These are phyloP conservation scores for Hymenoscyphus infarciens DNA, from an alignment of 2,329 filamentous ascomycete genomes.

Conservation along the genomic window DNA sequence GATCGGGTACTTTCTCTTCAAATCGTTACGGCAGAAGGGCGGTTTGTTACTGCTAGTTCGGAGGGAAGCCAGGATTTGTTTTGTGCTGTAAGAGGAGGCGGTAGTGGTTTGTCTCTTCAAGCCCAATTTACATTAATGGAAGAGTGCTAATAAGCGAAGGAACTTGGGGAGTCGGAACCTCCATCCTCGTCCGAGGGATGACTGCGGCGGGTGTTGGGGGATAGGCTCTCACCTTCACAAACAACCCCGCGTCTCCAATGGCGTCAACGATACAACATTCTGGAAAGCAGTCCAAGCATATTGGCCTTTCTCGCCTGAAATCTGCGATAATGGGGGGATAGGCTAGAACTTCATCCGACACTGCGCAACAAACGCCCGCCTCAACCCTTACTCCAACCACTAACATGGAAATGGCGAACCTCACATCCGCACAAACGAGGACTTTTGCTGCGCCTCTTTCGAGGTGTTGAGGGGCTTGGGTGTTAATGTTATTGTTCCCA, in stretches of 20 bases:
- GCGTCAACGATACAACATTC: conserved; percentile 34
- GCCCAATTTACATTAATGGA: neutral
- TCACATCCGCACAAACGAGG: neutral
- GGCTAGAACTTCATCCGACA: conserved; percentile 27
- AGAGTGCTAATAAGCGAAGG: conserved; percentile 30
- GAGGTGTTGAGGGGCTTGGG: neutral
- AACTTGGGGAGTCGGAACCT: conserved; percentile 30
- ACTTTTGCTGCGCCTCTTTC: neutral
- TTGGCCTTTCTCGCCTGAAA: conserved; percentile 41
- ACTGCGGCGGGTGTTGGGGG: too few species aligned
- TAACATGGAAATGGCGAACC: conserved; percentile 16
- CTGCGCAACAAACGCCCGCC: conserved; percentile 7
- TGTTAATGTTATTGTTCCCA: neutral
- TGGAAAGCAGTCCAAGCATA: conserved; percentile 50
- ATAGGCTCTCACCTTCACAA: too few species aligned
- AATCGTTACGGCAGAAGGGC: conserved; percentile 20
- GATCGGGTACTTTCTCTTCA: conserved; percentile 18
- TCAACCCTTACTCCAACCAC: conserved; percentile 19
- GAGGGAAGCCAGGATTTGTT: conserved; percentile 29
- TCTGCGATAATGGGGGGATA: conserved; percentile 29
- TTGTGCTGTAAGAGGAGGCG: conserved; percentile 14
- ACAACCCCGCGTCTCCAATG: conserved; percentile 25
- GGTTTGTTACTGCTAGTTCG: conserved; percentile 21
- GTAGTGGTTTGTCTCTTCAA: neutral
- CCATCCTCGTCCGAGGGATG: conserved; percentile 52